Percentiles rank a stretch among this genome's conserved stretches.
These are phyloP conservation scores for Forsythia viridissima DNA, from an alignment of 257 asterid species.

Conservation along the genomic window DNA sequence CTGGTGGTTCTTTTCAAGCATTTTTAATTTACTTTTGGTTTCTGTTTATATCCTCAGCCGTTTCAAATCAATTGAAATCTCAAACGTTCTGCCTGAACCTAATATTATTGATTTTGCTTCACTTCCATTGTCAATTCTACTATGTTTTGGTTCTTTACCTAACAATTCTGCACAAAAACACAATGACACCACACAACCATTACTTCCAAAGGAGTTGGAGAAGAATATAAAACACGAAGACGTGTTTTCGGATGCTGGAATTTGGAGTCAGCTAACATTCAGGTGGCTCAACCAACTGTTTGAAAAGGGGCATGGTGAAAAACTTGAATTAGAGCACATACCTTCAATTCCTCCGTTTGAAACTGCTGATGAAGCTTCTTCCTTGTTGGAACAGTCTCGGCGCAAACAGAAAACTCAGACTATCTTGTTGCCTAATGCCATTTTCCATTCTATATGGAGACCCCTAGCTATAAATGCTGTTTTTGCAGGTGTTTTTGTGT, in stretches of 20 bases:
- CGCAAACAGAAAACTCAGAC: slow-evolving; percentile 41
- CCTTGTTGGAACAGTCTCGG: slow-evolving; percentile 62
- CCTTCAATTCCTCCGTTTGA: slow-evolving; percentile 65
- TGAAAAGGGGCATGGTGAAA: slow-evolving; percentile 46
- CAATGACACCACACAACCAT: slow-evolving; percentile 41
- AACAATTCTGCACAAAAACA: slow-evolving; percentile 15
- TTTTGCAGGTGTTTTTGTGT: slow-evolving; percentile 64
- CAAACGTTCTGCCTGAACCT: slow-evolving; percentile 36
- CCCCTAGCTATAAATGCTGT: slow-evolving; percentile 65
- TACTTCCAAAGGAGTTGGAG: slow-evolving; percentile 37
- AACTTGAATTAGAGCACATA: slow-evolving; percentile 49
- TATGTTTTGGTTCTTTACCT: slow-evolving; percentile 41
- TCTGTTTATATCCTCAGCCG: slow-evolving; percentile 31
- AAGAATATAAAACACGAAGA: slow-evolving; percentile 13
- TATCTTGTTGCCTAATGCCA: slow-evolving; percentile 54
- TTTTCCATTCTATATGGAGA: slow-evolving; percentile 40
- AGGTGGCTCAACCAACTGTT: slow-evolving; percentile 84
- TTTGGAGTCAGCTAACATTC: slow-evolving; percentile 70
- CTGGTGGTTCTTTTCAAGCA: slow-evolving; percentile 66
- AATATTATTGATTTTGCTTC: slow-evolving; percentile 48
- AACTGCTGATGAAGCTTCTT: slow-evolving; percentile 65
- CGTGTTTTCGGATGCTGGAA: slow-evolving; percentile 60
- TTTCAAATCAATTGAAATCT: slow-evolving; percentile 25
- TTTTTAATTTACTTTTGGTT: slow-evolving; percentile 32
- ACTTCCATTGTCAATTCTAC: slow-evolving; percentile 50